Percentiles rank a stretch among this genome's conserved stretches.
These are phyloP conservation scores for Kodamaea plutei DNA, from an alignment of 1,139 yeast species.

Conservation along the genomic window DNA sequence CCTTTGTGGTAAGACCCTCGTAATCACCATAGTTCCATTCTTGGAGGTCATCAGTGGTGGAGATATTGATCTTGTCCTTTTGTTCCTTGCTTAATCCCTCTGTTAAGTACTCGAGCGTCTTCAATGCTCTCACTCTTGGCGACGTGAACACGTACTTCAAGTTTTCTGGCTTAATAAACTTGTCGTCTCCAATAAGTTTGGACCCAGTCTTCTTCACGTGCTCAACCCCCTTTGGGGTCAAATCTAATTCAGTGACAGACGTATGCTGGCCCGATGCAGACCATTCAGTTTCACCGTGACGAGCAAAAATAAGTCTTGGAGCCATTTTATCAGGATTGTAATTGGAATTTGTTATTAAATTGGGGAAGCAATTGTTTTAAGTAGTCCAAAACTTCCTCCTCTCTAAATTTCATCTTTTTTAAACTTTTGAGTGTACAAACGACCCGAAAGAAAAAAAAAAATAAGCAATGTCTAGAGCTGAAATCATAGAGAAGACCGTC, in stretches of 20 bases:
- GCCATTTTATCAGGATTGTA: slow-evolving; percentile 32
- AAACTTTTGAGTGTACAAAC: background rate
- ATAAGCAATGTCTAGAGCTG: slow-evolving; percentile 13
- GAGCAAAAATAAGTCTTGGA: slow-evolving; percentile 76
- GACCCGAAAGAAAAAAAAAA: too few relatives aligned
- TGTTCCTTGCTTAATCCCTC: slow-evolving; percentile 47
- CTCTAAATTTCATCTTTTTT: too few relatives aligned
- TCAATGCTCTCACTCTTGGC: slow-evolving; percentile 76
- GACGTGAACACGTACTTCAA: slow-evolving; percentile 68
- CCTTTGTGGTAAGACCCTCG: slow-evolving; percentile 72
- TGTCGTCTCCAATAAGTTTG: slow-evolving; percentile 54
- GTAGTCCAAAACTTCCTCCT: too few relatives aligned
- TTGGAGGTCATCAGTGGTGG: slow-evolving; percentile 65
- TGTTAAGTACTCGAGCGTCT: slow-evolving; percentile 60
- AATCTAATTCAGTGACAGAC: slow-evolving; percentile 72
- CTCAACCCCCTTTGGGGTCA: slow-evolving; percentile 72
- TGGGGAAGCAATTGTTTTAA: too few relatives aligned
- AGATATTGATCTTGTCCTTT: slow-evolving; percentile 38
- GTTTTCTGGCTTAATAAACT: slow-evolving; percentile 54
- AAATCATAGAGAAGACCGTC: slow-evolving; percentile 34
- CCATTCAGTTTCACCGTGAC: slow-evolving; percentile 95
- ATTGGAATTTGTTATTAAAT: slow-evolving; percentile 1
- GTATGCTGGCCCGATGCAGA: slow-evolving; percentile 91
- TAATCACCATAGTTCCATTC: slow-evolving; percentile 98
- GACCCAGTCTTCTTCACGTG: slow-evolving; percentile 76